A percentile compares a stretch with the other conserved stretches of the same genome.
Evolutionary conservation across 75 land plant species (phyloP).

Genomic region (Sequoiadendron giganteum): DNA sequence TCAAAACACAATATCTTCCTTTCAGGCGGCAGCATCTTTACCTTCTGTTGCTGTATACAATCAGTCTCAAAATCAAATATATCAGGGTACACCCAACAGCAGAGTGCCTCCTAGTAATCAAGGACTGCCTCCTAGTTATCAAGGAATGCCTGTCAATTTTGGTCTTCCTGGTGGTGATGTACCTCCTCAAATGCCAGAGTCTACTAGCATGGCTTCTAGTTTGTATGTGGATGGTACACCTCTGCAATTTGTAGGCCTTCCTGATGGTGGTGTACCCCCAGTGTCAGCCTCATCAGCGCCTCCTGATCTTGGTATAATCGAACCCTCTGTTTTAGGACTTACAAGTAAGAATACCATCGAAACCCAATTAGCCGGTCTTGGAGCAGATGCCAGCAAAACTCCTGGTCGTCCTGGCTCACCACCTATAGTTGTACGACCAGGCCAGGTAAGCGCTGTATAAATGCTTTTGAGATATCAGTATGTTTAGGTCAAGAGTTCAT

Average conservation of each 20-base stretch:
- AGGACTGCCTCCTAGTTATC: constrained; percentile 21
- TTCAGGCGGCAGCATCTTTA: constrained; percentile 65
- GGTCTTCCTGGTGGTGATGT: constrained; percentile 62
- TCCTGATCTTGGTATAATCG: constrained; percentile 67
- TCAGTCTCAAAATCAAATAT: constrained; percentile 23
- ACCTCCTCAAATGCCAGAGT: constrained; percentile 48
- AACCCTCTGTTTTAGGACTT: constrained; percentile 2
- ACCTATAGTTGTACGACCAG: constrained; percentile 69
- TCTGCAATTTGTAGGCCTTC: constrained; percentile 49
- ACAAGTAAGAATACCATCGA: background rate
- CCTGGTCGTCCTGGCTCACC: constrained; percentile 29
- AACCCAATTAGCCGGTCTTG: constrained; percentile 21
- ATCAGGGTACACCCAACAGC: constrained; percentile 19
- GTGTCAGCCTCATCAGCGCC: constrained; percentile 45
- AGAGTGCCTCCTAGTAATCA: background rate
- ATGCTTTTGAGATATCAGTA: background rate
- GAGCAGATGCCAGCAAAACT: constrained; percentile 21
- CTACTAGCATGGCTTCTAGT: constrained; percentile 19
- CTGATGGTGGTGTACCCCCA: constrained; percentile 91
- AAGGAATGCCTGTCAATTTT: constrained; percentile 16
- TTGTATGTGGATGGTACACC: constrained; percentile 24
- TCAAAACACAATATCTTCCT: constrained; percentile 75
- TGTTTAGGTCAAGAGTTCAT: background rate
- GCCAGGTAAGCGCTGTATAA: constrained; percentile 54
- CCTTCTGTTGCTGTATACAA: constrained; percentile 45